Conservation (phyloP, 2,329 filamentous ascomycete genomes). For the Aureobasidium zeae region DNA sequence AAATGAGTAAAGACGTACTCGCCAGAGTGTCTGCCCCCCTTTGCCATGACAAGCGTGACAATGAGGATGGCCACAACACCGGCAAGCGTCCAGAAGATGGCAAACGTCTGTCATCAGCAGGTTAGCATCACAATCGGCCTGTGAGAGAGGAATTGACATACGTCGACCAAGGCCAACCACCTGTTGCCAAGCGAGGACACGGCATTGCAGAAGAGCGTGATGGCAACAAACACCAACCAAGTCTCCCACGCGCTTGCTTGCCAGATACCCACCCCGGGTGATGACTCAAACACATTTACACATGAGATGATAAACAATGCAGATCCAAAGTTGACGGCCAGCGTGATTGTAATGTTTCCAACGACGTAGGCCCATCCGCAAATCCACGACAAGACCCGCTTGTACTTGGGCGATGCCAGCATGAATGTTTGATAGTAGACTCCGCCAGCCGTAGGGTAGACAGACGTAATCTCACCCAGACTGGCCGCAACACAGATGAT, state of each 20-base stretch:
- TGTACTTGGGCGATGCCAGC: conserved; percentile 53
- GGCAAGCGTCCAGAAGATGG: conserved; percentile 66
- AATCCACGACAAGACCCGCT: conserved; percentile 58
- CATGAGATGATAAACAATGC: conserved; percentile 46
- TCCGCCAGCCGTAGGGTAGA: conserved; percentile 52
- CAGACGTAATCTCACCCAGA: conserved; percentile 64
- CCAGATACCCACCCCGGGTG: conserved; percentile 39
- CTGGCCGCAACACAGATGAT: conserved; percentile 62
- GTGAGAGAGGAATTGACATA: conserved; percentile 46
- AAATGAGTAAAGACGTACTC: conserved; percentile 60
- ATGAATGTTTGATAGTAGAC: conserved; percentile 75
- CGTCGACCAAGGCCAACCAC: conserved; percentile 53
- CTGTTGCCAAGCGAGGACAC: conserved; percentile 45
- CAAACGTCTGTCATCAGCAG: conserved; percentile 54
- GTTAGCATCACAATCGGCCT: too few relatives aligned
- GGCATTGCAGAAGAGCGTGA: conserved; percentile 42
- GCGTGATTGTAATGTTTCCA: conserved; percentile 71
- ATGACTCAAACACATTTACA: conserved; percentile 46
- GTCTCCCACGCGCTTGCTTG: conserved; percentile 36
- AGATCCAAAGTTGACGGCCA: conserved; percentile 74
- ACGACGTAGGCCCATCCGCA: conserved; percentile 69
- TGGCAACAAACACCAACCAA: conserved; percentile 41
- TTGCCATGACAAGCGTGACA: conserved; percentile 55
- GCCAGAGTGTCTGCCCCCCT: conserved; percentile 55
- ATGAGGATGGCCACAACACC: conserved; percentile 58